Base-by-base conservation (phyloP, 176 grass and related monocot species). In the Avena sativa region DNA sequence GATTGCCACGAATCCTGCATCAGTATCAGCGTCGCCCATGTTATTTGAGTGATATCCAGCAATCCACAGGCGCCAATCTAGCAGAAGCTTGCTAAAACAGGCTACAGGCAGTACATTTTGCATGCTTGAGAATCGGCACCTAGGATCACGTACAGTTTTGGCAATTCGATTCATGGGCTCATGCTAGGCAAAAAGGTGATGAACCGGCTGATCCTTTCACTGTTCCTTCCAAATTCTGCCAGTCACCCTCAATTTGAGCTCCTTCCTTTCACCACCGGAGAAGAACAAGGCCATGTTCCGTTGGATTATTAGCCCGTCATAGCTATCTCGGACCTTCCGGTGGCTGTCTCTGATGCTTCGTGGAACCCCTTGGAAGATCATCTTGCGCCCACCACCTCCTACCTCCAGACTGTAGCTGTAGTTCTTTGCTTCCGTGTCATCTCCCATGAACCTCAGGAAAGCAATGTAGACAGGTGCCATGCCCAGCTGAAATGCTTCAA, bases 401-500 rank as follows among this genome's bases (percentile, higher is more conserved):
- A 98, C 93, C 90, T 98, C 96, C 56, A 98, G 83, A 76, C 91
- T 96, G 78, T 98, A 98, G 79, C 88, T 92, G 88, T 94, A 98
- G 71, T 88, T 94, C 83, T 95, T 98, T 2, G 93, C 92, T 82
- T 96, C 96, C 1, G 13, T 19, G 7, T 96, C 96, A 84, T 96
- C 91, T 67, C 96, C 96, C 96, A 98, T 98, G 84, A 98, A 98
- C 73, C 93, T 90, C 75, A 98, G 70, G 85, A 98, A 98, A 74
- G 96, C 90, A 3, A 98, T 96, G 82, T 98, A 98, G 1, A 96
- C 93, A 53, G 93, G 92, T 2, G 96, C 70, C 55, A 81, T 89
- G 20, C 96, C 93, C 44, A 98, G 61, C 85, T 95, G 92, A 76
- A 96, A 96, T 84, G 93, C 96, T 84, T 98, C 96, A 0, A 98